A percentile compares a stretch with the other conserved stretches of the same genome.
phyloP scores from a whole-genome alignment of 306 rosid genomes.

The Sicyos edulis region DNA sequence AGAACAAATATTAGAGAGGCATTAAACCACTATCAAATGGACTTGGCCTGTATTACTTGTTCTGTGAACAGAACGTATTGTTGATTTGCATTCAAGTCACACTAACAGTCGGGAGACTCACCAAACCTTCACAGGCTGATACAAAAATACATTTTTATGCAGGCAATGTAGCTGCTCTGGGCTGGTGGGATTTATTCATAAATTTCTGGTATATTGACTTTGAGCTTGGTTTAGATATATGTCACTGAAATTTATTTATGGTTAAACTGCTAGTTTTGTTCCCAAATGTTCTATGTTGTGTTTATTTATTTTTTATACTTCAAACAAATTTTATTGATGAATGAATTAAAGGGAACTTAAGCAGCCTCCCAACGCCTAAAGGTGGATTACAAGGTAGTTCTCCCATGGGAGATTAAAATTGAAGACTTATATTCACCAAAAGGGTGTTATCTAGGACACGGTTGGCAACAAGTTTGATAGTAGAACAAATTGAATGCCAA shows the following conservation, averaged over 20 bases:
- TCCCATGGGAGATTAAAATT: no score
- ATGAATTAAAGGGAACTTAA: no score
- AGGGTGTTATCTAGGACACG: no score
- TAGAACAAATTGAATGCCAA: no score
- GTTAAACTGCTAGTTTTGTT: background rate
- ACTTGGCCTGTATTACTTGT: background rate
- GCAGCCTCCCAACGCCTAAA: no score
- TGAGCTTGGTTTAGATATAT: slow-evolving; percentile 17
- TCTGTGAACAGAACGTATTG: background rate
- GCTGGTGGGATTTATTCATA: slow-evolving; percentile 98
- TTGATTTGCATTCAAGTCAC: background rate
- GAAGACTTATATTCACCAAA: no score
- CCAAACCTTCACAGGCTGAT: background rate
- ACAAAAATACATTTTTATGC: slow-evolving; percentile 14
- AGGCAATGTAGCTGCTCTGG: slow-evolving; percentile 85
- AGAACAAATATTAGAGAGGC: background rate
- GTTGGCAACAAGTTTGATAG: no score
- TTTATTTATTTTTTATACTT: background rate
- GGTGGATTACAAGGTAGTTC: no score
- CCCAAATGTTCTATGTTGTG: background rate
- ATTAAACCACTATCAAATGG: background rate
- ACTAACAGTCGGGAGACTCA: background rate
- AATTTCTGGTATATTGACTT: slow-evolving; percentile 58
- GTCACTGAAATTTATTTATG: slow-evolving; percentile 7
- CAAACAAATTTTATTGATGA: no score